Evolutionary conservation across 2,329 filamentous ascomycete species (phyloP).

Genomic region (Helotiales sp.): DNA sequence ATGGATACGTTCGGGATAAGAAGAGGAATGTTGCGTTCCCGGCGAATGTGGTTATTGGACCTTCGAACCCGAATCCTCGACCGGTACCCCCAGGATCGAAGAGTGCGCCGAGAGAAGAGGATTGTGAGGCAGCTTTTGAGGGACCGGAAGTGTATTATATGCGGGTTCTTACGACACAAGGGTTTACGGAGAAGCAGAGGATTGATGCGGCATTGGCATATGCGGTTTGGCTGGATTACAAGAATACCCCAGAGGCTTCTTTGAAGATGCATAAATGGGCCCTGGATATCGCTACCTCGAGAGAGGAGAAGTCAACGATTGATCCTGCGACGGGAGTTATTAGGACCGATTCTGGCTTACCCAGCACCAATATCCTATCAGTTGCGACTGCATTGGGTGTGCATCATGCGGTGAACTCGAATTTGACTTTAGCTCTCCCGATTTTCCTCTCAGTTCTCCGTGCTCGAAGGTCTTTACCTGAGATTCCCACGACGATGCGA

Average conservation of each 20-base stretch:
- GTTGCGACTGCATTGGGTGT: slow-evolving; percentile 79
- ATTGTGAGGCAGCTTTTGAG: slow-evolving; percentile 73
- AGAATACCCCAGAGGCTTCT: slow-evolving; percentile 67
- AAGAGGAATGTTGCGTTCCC: slow-evolving; percentile 71
- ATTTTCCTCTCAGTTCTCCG: slow-evolving; percentile 85
- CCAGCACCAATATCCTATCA: slow-evolving; percentile 76
- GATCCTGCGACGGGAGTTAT: slow-evolving; percentile 68
- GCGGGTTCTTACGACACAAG: slow-evolving; percentile 78
- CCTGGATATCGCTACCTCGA: slow-evolving; percentile 71
- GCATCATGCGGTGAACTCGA: slow-evolving; percentile 73
- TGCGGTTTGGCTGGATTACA: slow-evolving; percentile 84
- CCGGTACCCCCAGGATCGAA: slow-evolving; percentile 70
- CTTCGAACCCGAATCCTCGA: slow-evolving; percentile 80
- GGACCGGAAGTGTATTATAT: slow-evolving; percentile 79
- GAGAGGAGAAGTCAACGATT: slow-evolving; percentile 53
- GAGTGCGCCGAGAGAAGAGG: slow-evolving; percentile 71
- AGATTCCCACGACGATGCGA: slow-evolving; percentile 38
- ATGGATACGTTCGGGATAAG: slow-evolving; percentile 76
- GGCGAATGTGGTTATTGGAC: slow-evolving; percentile 75
- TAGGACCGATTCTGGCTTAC: slow-evolving; percentile 59
- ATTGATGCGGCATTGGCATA: slow-evolving; percentile 83
- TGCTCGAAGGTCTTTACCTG: slow-evolving; percentile 68
- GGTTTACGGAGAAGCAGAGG: slow-evolving; percentile 78
- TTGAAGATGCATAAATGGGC: slow-evolving; percentile 77
- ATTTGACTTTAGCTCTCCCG: slow-evolving; percentile 73